Evolutionary conservation across 345 rosid species (phyloP), one percentile per base, ranked within the genome.

Genomic region (Eucalyptus caleyi): DNA sequence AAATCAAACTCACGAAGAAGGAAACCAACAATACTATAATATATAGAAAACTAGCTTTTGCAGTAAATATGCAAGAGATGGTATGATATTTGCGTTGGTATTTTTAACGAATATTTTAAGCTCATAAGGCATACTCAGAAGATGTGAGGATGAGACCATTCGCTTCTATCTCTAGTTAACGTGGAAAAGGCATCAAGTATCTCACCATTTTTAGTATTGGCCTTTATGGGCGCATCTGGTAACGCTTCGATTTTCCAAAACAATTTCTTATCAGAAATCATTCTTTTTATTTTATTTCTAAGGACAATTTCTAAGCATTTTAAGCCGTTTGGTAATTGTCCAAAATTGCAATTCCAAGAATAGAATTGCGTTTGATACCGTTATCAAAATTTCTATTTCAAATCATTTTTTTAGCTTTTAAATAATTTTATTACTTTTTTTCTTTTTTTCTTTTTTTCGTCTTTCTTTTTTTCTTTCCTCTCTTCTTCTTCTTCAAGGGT

Each of bases 251-350:
- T n/a, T n/a, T n/a, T n/a, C n/a, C n/a, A n/a, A n/a, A n/a, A 51
- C 0, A 51, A 51, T 51, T 51, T 51, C 0, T 16, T 1, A 18
- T 51, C 2, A n/a, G 2, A 51, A 51, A 51, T 18, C 0, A 51
- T 51, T 51, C 9, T 51, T 50, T 51, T 51, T 51, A 16, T 51
- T 51, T 3, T 7, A 18, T 51, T 51, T 0, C 1, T 0, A 16
- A 18, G 2, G 1, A 7, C 4, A 51, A 51, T 51, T n/a, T n/a
- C 2, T 51, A 51, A 51, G 9, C 4, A 51, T 51, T 51, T 51
- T 51, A 51, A 51, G 9, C 0, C 4, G 2, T 51, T 51, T 51
- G 0, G 0, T 16, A 51, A 51, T 0, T 3, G 1, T 16, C n/a
- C 54, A 51, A 51, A 51, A 51, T 51, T n/a, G n/a, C n/a, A n/a